These are phyloP conservation scores for Salisapilia sapeloensis DNA, from an alignment of 352 stramenopile genomes.

Conservation along the genomic window DNA sequence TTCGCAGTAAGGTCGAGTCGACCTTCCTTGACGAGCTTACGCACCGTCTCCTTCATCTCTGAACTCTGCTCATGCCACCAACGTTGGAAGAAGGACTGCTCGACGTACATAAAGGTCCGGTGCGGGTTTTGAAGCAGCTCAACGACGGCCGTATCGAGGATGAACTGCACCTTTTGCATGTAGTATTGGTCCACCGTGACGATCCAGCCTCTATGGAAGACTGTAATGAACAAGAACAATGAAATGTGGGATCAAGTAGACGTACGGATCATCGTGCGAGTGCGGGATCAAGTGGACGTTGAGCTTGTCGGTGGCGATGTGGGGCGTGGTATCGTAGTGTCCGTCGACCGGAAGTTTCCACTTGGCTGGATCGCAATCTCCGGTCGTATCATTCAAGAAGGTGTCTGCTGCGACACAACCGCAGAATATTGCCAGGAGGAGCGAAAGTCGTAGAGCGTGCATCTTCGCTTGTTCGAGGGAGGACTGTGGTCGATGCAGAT, in stretches of 20 bases:
- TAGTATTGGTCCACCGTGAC: constrained; percentile 98
- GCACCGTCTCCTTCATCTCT: constrained; percentile 49
- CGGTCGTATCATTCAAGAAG: too few species aligned
- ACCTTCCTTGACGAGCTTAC: constrained; percentile 79
- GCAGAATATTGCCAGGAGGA: too few species aligned
- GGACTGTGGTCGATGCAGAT: too few species aligned
- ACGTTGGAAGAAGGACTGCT: constrained; percentile 91
- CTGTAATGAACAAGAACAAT: constrained; percentile 3
- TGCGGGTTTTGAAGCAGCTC: constrained; percentile 80
- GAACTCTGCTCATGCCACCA: constrained; percentile 89
- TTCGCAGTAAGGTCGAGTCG: constrained; percentile 90
- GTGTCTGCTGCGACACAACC: too few species aligned
- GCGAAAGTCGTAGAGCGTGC: too few species aligned
- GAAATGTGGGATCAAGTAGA: background rate
- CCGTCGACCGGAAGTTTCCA: constrained; percentile 42
- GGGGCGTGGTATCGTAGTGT: constrained; percentile 46
- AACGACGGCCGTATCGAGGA: constrained; percentile 86
- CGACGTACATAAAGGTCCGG: constrained; percentile 91
- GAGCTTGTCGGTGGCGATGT: constrained; percentile 48
- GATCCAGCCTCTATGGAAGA: constrained; percentile 69
- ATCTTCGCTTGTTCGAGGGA: too few species aligned
- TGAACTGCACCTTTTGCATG: constrained; percentile 85
- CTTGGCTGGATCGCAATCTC: constrained; percentile 33
- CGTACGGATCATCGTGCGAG: constrained; percentile 88
- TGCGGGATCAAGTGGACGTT: constrained; percentile 95